These are phyloP conservation scores for Collybia nuda DNA, from an alignment of 768 basidiomycete species.

Conservation along the genomic window DNA sequence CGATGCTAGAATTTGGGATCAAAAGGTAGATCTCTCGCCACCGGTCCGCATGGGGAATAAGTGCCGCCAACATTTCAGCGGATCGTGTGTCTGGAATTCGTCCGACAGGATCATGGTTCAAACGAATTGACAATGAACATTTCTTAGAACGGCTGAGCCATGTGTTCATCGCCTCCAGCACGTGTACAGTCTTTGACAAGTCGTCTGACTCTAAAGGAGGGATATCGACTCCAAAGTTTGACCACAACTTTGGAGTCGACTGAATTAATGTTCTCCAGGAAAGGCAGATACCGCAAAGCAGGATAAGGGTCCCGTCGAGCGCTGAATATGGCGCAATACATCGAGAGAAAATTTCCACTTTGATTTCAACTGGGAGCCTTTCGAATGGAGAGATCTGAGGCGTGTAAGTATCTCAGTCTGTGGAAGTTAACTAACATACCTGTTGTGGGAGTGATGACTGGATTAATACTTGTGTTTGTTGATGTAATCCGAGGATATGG, in stretches of 20 bases:
- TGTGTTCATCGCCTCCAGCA: slow-evolving; percentile 22
- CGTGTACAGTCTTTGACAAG: slow-evolving; percentile 11
- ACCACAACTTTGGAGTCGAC: slow-evolving; percentile 46
- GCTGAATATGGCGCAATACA: slow-evolving; percentile 32
- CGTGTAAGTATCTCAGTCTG: background rate
- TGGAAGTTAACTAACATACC: too few relatives aligned
- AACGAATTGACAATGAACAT: slow-evolving; percentile 29
- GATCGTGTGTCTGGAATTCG: slow-evolving; percentile 18
- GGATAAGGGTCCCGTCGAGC: slow-evolving; percentile 35
- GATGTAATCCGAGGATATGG: too few relatives aligned
- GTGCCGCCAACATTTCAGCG: slow-evolving; percentile 21
- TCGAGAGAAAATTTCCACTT: slow-evolving; percentile 43
- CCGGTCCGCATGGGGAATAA: slow-evolving; percentile 32
- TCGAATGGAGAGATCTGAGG: slow-evolving; percentile 23
- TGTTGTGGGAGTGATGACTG: too few relatives aligned
- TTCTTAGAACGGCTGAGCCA: slow-evolving; percentile 39
- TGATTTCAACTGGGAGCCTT: slow-evolving; percentile 43
- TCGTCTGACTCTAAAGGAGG: slow-evolving; percentile 12
- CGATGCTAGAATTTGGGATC: slow-evolving; percentile 28
- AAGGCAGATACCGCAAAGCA: slow-evolving; percentile 38
- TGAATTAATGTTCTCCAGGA: slow-evolving; percentile 40
- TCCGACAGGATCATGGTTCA: slow-evolving; percentile 22
- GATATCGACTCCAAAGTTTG: slow-evolving; percentile 38
- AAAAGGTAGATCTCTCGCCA: slow-evolving; percentile 36
- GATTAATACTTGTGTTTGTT: too few relatives aligned